Evolutionary conservation across 2,329 filamentous ascomycete species (phyloP), one percentile per base, ranked within the genome.

Genomic region (Cladobotryum mycophilum): DNA sequence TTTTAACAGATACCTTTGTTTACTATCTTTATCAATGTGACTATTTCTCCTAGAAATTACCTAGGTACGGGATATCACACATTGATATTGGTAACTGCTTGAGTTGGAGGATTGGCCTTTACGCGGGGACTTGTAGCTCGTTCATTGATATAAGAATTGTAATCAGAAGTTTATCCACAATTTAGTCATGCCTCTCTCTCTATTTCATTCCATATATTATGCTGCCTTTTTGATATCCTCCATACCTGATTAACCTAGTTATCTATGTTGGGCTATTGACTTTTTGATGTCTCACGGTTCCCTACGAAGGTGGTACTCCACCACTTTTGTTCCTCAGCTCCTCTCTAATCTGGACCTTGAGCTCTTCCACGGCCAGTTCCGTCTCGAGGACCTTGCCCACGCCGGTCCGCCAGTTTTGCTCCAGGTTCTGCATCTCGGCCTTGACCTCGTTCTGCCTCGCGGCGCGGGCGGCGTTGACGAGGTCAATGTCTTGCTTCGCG

Each of bases 351-450:
- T 88, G 78, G 58, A 73, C 72, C 63, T 82, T 76, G 60, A 96
- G 61, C 45, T 76, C 78, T 69, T 95, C 88, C 9, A 85, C 85
- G 0, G 90, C 93, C 48, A 92, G 77, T 74, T 96, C 89, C 0
- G 88, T 88, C 78, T 96, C 90, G 37, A 97, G 71, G 43, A 93
- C 84, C 53, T 82, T 79, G 3, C 87, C 86, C 1, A 97, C 81
- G 20, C 88, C 88, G 45, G 75, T 78, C 69, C 80, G 84, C 92
- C 92, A 97, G 3, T 79, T 80, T 54, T 88, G 82, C 61, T 95
- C 88, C 35, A 95, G 67, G 4, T 80, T 79, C 52, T 72, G 73
- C 62, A 96, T 73, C 75, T 96, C 92, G 5, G 79, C 86, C 43
- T 75, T 80, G 2, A 84, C 84, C 37, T 77, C 81, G 53, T 85